phyloP scores from a whole-genome alignment of 2,329 filamentous ascomycete species.

The Clarireedia paspali region DNA sequence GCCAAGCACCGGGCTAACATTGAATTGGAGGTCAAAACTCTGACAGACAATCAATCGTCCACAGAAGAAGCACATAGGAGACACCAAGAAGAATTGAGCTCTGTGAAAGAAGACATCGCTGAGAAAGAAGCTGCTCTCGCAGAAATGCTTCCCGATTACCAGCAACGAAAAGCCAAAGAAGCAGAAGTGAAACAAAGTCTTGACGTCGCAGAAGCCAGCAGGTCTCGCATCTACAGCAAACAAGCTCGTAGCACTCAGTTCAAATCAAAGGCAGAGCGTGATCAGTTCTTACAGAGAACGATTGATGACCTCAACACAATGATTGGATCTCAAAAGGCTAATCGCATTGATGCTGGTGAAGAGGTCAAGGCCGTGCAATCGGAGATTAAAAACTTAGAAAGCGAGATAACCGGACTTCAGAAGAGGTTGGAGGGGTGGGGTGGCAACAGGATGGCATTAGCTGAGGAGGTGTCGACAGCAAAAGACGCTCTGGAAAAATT shows the following conservation, averaged over 20 bases:
- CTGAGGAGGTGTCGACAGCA: slow-evolving; percentile 66
- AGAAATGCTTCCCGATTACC: slow-evolving; percentile 69
- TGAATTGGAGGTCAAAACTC: slow-evolving; percentile 74
- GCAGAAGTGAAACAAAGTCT: slow-evolving; percentile 62
- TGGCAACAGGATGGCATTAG: slow-evolving; percentile 62
- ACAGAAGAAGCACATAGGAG: slow-evolving; percentile 65
- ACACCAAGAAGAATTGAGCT: slow-evolving; percentile 63
- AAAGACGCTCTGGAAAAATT: slow-evolving; percentile 73
- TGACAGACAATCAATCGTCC: slow-evolving; percentile 75
- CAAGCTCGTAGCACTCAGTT: slow-evolving; percentile 85
- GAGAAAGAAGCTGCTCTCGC: slow-evolving; percentile 70
- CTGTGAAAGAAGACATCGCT: slow-evolving; percentile 66
- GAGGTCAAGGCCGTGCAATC: slow-evolving; percentile 66
- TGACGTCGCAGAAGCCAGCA: slow-evolving; percentile 65
- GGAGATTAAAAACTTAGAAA: slow-evolving; percentile 65
- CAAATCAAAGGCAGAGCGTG: slow-evolving; percentile 79
- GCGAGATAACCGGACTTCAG: slow-evolving; percentile 62
- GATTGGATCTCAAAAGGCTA: slow-evolving; percentile 73
- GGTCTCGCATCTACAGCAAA: slow-evolving; percentile 80
- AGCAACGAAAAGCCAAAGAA: slow-evolving; percentile 65
- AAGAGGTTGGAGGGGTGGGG: slow-evolving; percentile 72
- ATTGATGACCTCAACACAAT: slow-evolving; percentile 73
- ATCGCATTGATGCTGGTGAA: slow-evolving; percentile 75
- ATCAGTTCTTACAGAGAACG: slow-evolving; percentile 72
- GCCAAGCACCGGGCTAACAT: slow-evolving; percentile 75